phyloP scores from a whole-genome alignment of 1,284 basidiomycete genomes.

The Moniliella sp. region DNA sequence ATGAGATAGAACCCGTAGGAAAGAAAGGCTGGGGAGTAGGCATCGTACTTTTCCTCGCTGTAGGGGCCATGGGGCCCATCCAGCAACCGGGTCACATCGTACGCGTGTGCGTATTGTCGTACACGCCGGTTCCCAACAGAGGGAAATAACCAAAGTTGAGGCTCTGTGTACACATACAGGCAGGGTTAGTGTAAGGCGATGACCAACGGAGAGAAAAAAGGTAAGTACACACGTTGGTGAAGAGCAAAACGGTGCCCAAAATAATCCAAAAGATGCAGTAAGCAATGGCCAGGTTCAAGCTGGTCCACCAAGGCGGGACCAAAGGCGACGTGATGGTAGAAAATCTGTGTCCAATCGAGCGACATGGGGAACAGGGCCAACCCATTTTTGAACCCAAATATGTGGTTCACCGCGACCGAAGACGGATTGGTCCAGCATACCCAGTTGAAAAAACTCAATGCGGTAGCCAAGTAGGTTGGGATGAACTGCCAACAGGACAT shows the following conservation, averaged over 20 bases:
- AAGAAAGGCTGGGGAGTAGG: neutral
- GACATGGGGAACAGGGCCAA: slow-evolving; percentile 17
- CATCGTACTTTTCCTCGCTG: neutral
- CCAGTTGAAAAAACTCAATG: slow-evolving; percentile 35
- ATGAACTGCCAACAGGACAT: slow-evolving; percentile 35
- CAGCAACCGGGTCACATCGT: neutral
- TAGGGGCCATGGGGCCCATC: neutral
- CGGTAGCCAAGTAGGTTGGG: slow-evolving; percentile 44
- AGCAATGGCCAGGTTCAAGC: neutral
- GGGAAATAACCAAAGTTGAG: neutral
- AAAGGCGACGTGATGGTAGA: slow-evolving; percentile 5
- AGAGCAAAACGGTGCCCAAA: slow-evolving; percentile 18
- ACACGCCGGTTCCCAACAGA: neutral
- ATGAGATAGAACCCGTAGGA: neutral
- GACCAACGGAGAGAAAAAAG: no score
- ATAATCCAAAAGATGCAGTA: slow-evolving; percentile 7
- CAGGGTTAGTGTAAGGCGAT: no score
- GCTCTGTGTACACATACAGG: no score
- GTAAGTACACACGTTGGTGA: slow-evolving; percentile 11
- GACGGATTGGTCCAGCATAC: slow-evolving; percentile 2
- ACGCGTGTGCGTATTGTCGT: neutral
- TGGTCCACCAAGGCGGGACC: neutral
- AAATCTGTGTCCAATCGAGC: slow-evolving; percentile 21
- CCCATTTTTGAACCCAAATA: slow-evolving; percentile 15
- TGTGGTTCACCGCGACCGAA: slow-evolving; percentile 20